A percentile compares a stretch with the other conserved stretches of the same genome.
Evolutionary conservation across 257 asterid genomes (phyloP).

Genomic region (Jacaranda copaia): DNA sequence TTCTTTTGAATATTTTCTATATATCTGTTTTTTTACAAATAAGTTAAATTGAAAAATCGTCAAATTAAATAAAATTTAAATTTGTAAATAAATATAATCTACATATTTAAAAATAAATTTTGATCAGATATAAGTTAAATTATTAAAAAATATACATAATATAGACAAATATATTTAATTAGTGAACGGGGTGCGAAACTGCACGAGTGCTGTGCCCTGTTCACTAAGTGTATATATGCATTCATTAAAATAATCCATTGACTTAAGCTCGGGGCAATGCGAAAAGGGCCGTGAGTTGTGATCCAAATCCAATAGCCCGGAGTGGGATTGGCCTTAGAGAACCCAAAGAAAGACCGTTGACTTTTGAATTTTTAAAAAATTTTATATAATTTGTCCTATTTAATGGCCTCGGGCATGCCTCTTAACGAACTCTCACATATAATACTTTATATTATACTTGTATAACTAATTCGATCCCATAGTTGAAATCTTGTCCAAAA

Average conservation of each 20-base stretch:
- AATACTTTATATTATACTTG: conserved; percentile 33
- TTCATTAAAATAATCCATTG: conserved; percentile 27
- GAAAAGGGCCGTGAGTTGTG: conserved; percentile 11
- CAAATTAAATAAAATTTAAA: too few relatives aligned
- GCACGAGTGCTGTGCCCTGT: too few relatives aligned
- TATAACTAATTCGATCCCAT: conserved; percentile 13
- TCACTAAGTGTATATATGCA: too few relatives aligned
- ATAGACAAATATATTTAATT: too few relatives aligned
- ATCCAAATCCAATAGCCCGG: background rate
- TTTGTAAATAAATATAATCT: too few relatives aligned
- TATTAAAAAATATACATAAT: too few relatives aligned
- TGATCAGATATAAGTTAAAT: too few relatives aligned
- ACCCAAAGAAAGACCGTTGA: conserved; percentile 33
- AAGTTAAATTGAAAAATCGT: too few relatives aligned
- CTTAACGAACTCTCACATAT: conserved; percentile 9
- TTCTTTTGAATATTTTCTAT: too few relatives aligned
- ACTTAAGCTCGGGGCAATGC: conserved; percentile 8
- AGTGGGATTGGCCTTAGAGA: conserved; percentile 34
- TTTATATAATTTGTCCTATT: background rate
- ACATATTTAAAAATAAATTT: too few relatives aligned
- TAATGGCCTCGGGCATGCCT: conserved; percentile 21
- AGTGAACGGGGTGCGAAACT: too few relatives aligned
- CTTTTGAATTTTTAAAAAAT: background rate
- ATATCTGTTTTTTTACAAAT: too few relatives aligned
- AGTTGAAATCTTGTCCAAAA: background rate